Evolutionary conservation across 352 stramenopile genomes (phyloP), one percentile per base, ranked within the genome.

Genomic region (Phytophthora sp.): DNA sequence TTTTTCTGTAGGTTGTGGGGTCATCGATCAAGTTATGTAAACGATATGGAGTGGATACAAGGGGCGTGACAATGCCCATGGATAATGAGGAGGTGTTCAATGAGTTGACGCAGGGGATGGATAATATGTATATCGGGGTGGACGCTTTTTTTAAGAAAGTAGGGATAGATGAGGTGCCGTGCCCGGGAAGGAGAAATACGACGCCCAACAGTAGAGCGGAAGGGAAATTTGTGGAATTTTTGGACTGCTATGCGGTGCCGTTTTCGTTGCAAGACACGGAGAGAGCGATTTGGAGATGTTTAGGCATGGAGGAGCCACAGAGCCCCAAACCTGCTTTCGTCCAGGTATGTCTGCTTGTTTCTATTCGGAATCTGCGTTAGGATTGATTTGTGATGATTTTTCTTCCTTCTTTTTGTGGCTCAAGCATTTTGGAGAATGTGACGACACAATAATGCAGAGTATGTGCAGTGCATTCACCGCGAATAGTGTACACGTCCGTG

Each of bases 391-490:
- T 42, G 18, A 30, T 15, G n/a, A n/a, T n/a, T n/a, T n/a, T n/a
- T n/a, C n/a, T n/a, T n/a, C n/a, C n/a, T 56, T 9, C 7, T 55
- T 6, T 2, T 30, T 31, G 8, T 38, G 49, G 12, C 54, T 56
- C 4, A 29, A 71, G 63, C 24, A 58, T 35, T 71, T 58, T 30
- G 36, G 13, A 2, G 36, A 52, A 7, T 45, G 24, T 16, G 63
- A 61, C 4, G 51, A 61, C n/a, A 71, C 49, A 20, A 15, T 71
- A 2, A 55, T 46, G 24, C 63, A 71, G 30, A 62, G 56, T 18
- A 66, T 66, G 56, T 71, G 63, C 33, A 71, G 56, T 16, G 50
- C 56, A 7, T 71, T 71, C 20, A 62, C 63, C 18, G 63, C 63
- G 3, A 50, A 56, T 23, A 46, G 20, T 21, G 31, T 71, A 16